phyloP scores from a whole-genome alignment of 495 filamentous ascomycete species.

The Schizothecium vesticola region DNA sequence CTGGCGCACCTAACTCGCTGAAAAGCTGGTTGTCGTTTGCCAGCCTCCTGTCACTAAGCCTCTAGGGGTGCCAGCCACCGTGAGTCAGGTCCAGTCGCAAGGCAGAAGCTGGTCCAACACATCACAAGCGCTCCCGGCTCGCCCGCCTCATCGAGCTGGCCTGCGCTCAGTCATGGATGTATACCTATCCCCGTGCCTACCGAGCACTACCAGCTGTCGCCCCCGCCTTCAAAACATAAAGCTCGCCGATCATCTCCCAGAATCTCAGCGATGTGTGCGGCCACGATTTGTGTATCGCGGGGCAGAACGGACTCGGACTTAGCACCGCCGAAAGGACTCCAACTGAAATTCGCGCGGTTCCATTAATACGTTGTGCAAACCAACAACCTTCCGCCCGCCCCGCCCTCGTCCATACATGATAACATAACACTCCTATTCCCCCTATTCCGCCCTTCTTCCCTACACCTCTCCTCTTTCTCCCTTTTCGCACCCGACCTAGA shows the following conservation, averaged over 20 bases:
- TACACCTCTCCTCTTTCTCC: not conserved
- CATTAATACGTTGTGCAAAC: not conserved
- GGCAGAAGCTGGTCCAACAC: not conserved
- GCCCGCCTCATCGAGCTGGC: not conserved
- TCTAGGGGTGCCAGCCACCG: conserved; percentile 2
- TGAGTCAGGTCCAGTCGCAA: conserved; percentile 5
- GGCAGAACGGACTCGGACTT: conserved; percentile 3
- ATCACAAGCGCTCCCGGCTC: not conserved
- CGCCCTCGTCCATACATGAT: not conserved
- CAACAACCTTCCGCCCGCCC: not conserved
- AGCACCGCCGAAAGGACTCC: not conserved
- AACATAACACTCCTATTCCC: not conserved
- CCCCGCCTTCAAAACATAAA: not conserved
- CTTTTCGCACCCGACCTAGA: not conserved
- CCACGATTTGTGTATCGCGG: not conserved
- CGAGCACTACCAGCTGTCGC: not conserved
- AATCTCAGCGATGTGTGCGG: not conserved
- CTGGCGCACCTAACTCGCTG: not conserved
- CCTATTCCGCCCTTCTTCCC: not conserved
- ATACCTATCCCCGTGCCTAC: not conserved
- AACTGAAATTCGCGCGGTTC: conserved; percentile 5
- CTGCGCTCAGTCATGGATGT: not conserved
- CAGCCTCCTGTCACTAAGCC: not conserved
- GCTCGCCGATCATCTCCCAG: not conserved
- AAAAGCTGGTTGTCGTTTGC: not conserved